These are phyloP conservation scores for Pelargonium australe DNA, from an alignment of 441 rosid species.

Conservation along the genomic window DNA sequence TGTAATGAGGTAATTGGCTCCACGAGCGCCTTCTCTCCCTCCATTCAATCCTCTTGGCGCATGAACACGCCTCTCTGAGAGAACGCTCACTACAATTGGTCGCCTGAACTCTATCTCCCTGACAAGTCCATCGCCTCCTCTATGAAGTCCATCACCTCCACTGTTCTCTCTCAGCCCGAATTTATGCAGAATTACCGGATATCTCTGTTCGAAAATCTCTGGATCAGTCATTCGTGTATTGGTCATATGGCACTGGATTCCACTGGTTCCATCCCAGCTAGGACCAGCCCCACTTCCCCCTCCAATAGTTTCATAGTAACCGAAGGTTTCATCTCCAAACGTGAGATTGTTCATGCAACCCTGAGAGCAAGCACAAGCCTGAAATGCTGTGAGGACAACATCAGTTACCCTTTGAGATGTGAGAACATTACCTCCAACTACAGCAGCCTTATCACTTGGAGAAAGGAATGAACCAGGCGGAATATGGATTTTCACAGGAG, in stretches of 20 bases:
- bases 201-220: conserved; percentile 90
- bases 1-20: conserved; percentile 60
- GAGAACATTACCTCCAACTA: conserved; percentile 92
- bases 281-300: conserved; percentile 97
- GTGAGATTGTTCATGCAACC: conserved; percentile 98
- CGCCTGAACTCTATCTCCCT: conserved; percentile 85
- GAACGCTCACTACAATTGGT: conserved; percentile 73
- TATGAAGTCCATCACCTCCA: conserved; percentile 69
- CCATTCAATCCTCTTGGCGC: conserved; percentile 79
- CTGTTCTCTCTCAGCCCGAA: conserved; percentile 77
- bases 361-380: conserved; percentile 93
- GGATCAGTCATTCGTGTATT: conserved; percentile 97
- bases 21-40: conserved; percentile 71
- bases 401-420: conserved; percentile 89
- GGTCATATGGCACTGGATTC: conserved; percentile 96
- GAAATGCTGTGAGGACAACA: conserved; percentile 72
- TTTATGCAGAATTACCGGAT: conserved; percentile 72
- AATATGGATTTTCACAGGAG: conserved; percentile 68
- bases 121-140: conserved; percentile 77
- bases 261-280: conserved; percentile 80
- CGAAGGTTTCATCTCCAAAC: conserved; percentile 77
- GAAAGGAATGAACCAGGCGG: conserved; percentile 81
- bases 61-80: conserved; percentile 90
- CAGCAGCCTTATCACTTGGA: conserved; percentile 89
- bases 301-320: conserved; percentile 90